A percentile compares a stretch with the other conserved stretches of the same genome.
These are phyloP conservation scores for Coffea humblotiana DNA, from an alignment of 305 asterid species.

Conservation along the genomic window DNA sequence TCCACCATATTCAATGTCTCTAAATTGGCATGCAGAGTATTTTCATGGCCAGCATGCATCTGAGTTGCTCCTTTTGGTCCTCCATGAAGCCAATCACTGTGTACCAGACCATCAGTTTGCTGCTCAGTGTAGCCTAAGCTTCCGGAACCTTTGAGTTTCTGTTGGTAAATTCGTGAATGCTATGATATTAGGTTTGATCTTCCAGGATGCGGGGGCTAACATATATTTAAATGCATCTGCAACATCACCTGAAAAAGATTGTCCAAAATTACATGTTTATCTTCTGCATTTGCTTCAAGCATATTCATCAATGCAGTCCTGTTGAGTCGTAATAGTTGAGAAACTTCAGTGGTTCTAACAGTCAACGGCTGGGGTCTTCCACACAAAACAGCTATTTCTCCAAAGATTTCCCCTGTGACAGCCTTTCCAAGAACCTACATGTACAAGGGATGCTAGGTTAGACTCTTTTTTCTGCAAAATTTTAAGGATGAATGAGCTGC, in stretches of 20 bases:
- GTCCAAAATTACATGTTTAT: constrained; percentile 56
- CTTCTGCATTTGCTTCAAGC: constrained; percentile 56
- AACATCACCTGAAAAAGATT: constrained; percentile 64
- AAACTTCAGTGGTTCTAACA: constrained; percentile 65
- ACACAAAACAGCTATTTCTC: constrained; percentile 70
- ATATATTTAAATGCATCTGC: not conserved
- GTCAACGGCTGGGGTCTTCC: constrained; percentile 68
- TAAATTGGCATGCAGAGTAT: constrained; percentile 6
- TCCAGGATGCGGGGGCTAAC: not conserved
- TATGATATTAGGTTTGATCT: not conserved
- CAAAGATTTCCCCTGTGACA: constrained; percentile 64
- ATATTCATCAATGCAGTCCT: constrained; percentile 46
- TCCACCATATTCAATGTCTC: constrained; percentile 12
- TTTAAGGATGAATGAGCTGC: not conserved
- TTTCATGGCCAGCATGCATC: constrained; percentile 22
- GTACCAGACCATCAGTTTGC: constrained; percentile 35
- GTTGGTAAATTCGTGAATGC: not conserved
- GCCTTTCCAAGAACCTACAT: constrained; percentile 65
- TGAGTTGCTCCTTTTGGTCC: constrained; percentile 22
- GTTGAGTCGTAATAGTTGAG: constrained; percentile 62
- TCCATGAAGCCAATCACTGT: constrained; percentile 27
- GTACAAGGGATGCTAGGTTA: not conserved
- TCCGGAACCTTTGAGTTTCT: constrained; percentile 58
- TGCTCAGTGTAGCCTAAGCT: constrained; percentile 43
- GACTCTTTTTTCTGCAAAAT: not conserved